These are phyloP conservation scores for Saccharomycopsis phalli DNA, from an alignment of 1,139 yeast genomes.

Conservation along the genomic window DNA sequence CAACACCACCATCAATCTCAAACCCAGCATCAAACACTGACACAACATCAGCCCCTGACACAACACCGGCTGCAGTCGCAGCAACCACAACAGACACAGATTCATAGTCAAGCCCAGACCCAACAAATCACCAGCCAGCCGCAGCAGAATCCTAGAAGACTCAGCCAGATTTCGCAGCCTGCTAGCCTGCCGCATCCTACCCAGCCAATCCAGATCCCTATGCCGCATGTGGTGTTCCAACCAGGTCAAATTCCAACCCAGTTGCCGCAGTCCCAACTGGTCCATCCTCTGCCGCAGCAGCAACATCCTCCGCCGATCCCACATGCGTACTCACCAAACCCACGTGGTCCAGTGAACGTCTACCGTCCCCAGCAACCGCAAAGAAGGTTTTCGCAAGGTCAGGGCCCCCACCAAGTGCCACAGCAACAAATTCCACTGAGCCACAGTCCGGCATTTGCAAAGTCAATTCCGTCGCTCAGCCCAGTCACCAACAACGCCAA, in stretches of 20 bases:
- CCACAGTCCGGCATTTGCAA: not conserved
- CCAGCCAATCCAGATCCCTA: conserved; percentile 1
- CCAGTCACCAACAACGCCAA: not conserved
- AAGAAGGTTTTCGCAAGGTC: not conserved
- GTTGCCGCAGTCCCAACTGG: not conserved
- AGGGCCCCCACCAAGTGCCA: not conserved
- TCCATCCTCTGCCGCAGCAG: not conserved
- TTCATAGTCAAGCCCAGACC: conserved; percentile 2
- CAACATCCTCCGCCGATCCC: not conserved
- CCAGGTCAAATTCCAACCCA: conserved; percentile 8
- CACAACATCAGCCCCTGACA: not conserved
- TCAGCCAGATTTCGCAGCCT: conserved; percentile 3
- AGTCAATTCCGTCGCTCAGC: not conserved
- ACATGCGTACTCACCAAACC: not conserved
- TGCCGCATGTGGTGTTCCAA: conserved; percentile 3
- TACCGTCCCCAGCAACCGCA: no score
- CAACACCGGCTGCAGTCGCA: not conserved
- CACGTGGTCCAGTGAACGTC: not conserved
- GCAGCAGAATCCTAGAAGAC: not conserved
- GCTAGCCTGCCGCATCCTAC: conserved; percentile 7
- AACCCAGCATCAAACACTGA: conserved; percentile 7
- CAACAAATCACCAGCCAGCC: conserved; percentile 3
- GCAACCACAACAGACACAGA: conserved; percentile 1
- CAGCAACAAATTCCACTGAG: not conserved
- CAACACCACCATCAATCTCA: conserved; percentile 5